Base-by-base conservation (phyloP, 1,284 basidiomycete genomes). In the Tylopilus sp. region DNA sequence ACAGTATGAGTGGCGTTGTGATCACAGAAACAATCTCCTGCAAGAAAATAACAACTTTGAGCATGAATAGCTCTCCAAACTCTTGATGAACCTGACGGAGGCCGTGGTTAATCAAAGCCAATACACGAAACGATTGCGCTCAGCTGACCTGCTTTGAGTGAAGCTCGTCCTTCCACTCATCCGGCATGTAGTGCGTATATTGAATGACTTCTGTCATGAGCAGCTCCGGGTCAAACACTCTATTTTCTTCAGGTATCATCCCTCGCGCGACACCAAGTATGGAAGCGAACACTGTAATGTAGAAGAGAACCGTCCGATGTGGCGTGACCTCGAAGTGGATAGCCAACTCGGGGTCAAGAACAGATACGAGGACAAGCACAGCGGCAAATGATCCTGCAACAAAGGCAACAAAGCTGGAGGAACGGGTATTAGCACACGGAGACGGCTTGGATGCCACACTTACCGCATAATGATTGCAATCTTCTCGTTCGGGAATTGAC, bases 401-500 rank as follows among this genome's bases (percentile, higher is more conserved):
- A 68, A 99, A 99, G 7, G 94, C 89, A 8, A 98, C 83, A 65
- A 99, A 99, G 12, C 65, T 69, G 43, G 38, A 4, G 41, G 15
- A 26, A 26, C 31, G 12, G 29, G 17, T 20, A 31, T 54, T 2
- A 52, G 42, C 42, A 46, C 36, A 40, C 18, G 4, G 15, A 4
- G 31, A 29, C n/a, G 4, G 21, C 20, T 20, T 41, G 10, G 2
- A 47, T 17, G 28, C 18, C 9, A 48, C 17, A 60, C 82, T 44
- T 63, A 92, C 92, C 91, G 82, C 76, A 94, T 91, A 49, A 94
- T 74, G 29, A 97, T 73, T 0, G 93, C 88, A 15, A 92, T 76
- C 61, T 94, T 89, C 65, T 94, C 93, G 63, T 98, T 98, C 0
- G 95, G 95, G 65, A 96, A 99, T 66, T 98, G 95, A 24, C 92